These are phyloP conservation scores for Alternaria sp. DNA, from an alignment of 2,329 filamentous ascomycete species.

Conservation along the genomic window DNA sequence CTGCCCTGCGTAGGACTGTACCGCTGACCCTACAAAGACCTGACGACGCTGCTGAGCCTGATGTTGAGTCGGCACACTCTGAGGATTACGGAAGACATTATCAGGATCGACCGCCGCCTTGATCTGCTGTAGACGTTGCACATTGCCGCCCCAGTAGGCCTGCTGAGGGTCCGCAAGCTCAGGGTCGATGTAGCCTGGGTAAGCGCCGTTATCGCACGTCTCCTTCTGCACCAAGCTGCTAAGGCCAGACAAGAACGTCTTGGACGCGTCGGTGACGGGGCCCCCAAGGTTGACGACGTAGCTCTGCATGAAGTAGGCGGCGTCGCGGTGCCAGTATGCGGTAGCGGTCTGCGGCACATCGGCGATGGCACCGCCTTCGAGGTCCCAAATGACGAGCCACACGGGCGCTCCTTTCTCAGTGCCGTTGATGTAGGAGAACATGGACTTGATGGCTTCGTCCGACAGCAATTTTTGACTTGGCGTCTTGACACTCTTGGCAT, in stretches of 20 bases:
- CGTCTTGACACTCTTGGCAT: slow-evolving; percentile 1
- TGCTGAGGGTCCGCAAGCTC: not conserved
- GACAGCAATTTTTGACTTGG: not conserved
- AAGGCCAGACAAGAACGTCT: not conserved
- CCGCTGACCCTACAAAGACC: not conserved
- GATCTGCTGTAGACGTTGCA: not conserved
- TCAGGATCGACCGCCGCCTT: not conserved
- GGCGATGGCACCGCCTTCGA: not conserved
- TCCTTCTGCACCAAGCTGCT: not conserved
- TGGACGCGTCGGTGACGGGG: not conserved
- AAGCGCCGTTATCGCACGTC: not conserved
- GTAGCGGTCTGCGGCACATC: not conserved
- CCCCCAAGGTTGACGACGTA: not conserved
- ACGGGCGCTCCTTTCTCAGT: not conserved
- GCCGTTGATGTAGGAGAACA: not conserved
- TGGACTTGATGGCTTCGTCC: not conserved
- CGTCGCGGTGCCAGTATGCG: slow-evolving; percentile 1
- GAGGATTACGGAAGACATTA: not conserved
- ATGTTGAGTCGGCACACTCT: not conserved
- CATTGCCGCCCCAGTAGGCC: not conserved
- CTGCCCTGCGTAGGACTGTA: not conserved
- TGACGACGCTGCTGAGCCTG: not conserved
- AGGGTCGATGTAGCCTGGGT: not conserved
- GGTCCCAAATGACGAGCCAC: not conserved
- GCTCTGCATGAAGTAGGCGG: not conserved